Evolutionary conservation across 495 filamentous ascomycete genomes (phyloP).

Genomic region (Rhypophila decipiens): DNA sequence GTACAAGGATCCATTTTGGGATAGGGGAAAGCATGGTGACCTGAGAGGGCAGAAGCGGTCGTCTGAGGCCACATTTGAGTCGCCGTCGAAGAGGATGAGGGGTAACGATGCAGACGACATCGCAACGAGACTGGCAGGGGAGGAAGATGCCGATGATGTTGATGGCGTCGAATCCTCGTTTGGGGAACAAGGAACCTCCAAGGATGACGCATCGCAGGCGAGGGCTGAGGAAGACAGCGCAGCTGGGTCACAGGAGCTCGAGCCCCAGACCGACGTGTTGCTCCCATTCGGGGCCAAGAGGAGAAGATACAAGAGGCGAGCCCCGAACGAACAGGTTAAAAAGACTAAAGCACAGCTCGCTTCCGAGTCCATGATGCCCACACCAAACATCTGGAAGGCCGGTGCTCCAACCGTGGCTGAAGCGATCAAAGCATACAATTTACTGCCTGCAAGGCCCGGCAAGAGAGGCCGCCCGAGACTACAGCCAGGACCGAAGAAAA

Average conservation of each 20-base stretch:
- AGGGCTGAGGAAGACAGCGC: background rate
- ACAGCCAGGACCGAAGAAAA: background rate
- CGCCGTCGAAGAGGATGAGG: constrained; percentile 17
- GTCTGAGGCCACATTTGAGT: too few relatives aligned
- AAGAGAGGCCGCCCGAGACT: constrained; percentile 6
- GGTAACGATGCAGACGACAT: background rate
- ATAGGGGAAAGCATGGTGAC: background rate
- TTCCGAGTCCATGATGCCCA: background rate
- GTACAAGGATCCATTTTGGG: constrained; percentile 15
- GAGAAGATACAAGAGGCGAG: background rate
- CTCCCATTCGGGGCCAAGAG: background rate
- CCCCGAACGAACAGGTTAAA: background rate
- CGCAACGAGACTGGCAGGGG: too few relatives aligned
- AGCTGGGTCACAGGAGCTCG: background rate
- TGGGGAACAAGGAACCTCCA: too few relatives aligned
- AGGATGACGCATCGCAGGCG: too few relatives aligned
- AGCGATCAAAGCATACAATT: constrained; percentile 23
- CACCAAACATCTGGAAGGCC: background rate
- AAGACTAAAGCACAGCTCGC: background rate
- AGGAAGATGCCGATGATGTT: too few relatives aligned
- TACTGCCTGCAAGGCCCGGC: constrained; percentile 17
- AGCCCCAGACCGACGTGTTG: background rate
- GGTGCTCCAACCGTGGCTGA: constrained; percentile 20
- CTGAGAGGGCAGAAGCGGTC: constrained; percentile 11
- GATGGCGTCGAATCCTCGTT: too few relatives aligned